Evolutionary conservation across 2,329 filamentous ascomycete genomes (phyloP).

Genomic region (Colletotrichum somersetense): DNA sequence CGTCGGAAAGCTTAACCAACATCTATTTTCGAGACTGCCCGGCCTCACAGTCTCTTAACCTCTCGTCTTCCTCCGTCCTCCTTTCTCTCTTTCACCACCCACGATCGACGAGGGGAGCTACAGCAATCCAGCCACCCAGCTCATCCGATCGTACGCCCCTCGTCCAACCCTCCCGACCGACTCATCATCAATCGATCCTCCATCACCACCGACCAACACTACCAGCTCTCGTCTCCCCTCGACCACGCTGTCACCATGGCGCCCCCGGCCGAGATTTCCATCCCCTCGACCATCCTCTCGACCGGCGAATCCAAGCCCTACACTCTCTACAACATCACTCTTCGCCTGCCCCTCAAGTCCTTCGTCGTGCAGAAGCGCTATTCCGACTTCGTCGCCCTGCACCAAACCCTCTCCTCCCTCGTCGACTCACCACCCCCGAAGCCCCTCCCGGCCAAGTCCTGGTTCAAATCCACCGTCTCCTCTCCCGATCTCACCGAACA

Average conservation of each 20-base stretch:
- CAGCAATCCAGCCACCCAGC: background rate
- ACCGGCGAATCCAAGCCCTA: slow-evolving; percentile 72
- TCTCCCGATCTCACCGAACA: slow-evolving; percentile 78
- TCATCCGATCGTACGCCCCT: slow-evolving; percentile 17
- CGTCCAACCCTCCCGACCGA: slow-evolving; percentile 24
- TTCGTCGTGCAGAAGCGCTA: slow-evolving; percentile 85
- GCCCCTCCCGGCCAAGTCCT: slow-evolving; percentile 79
- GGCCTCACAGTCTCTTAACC: background rate
- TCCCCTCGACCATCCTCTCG: slow-evolving; percentile 73
- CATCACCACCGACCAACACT: background rate
- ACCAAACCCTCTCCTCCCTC: slow-evolving; percentile 70
- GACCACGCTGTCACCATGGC: slow-evolving; percentile 60
- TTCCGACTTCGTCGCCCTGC: slow-evolving; percentile 80
- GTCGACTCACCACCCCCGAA: slow-evolving; percentile 74
- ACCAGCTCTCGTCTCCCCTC: background rate
- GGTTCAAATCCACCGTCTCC: slow-evolving; percentile 79
- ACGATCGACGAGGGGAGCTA: slow-evolving; percentile 12
- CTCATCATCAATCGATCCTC: background rate
- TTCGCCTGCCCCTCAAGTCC: slow-evolving; percentile 81
- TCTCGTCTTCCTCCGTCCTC: background rate
- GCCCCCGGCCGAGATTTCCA: slow-evolving; percentile 75
- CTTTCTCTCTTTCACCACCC: background rate
- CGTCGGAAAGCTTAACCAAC: background rate
- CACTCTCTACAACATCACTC: slow-evolving; percentile 82
- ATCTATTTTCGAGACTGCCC: background rate